These are phyloP conservation scores for Salix dunnii DNA, from an alignment of 345 rosid species.

Conservation along the genomic window DNA sequence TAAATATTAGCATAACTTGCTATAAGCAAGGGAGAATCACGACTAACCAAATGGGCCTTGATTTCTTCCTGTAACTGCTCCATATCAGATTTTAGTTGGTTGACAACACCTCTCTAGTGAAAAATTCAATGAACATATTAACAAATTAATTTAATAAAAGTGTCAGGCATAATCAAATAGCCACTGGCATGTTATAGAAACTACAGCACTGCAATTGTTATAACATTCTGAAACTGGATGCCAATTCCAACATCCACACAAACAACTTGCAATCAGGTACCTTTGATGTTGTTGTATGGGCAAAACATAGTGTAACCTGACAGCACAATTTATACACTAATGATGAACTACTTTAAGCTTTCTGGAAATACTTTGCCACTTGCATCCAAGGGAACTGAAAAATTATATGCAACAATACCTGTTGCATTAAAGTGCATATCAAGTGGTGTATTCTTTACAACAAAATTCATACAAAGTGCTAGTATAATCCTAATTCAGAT, in stretches of 20 bases:
- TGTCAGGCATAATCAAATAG: neutral
- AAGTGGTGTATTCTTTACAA: neutral
- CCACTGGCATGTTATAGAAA: neutral
- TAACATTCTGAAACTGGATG: neutral
- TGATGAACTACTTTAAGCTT: neutral
- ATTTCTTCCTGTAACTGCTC: slow-evolving; percentile 77
- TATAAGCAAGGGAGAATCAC: slow-evolving; percentile 3
- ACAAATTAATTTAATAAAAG: neutral
- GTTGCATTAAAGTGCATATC: neutral
- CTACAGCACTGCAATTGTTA: neutral
- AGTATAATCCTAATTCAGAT: neutral
- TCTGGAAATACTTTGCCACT: neutral
- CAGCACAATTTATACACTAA: too few relatives aligned
- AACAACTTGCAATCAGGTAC: neutral
- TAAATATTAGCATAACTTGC: neutral
- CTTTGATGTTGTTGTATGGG: neutral
- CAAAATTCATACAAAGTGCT: neutral
- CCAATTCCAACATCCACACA: neutral
- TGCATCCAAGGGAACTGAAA: neutral
- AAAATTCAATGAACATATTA: slow-evolving; percentile 6
- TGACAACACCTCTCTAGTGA: slow-evolving; percentile 78
- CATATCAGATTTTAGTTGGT: slow-evolving; percentile 89
- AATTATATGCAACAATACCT: neutral
- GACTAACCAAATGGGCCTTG: slow-evolving; percentile 69
- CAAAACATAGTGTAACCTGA: too few relatives aligned